These are phyloP conservation scores for Tubosaeta brunneosetosa DNA, from an alignment of 768 basidiomycete species.

Conservation along the genomic window DNA sequence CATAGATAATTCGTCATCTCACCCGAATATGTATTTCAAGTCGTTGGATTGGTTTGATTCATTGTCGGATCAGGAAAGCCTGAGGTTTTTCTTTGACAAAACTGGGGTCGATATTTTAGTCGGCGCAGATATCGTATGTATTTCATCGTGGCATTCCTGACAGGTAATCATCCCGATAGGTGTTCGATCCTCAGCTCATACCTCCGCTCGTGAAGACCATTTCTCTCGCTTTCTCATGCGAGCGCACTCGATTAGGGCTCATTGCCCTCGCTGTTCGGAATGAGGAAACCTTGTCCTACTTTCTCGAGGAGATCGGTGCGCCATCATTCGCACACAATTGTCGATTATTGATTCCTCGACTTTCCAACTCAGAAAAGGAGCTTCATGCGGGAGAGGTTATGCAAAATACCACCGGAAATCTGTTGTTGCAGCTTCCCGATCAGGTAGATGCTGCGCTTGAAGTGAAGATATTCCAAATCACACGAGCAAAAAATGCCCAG, in stretches of 20 bases:
- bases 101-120: conserved; percentile 54
- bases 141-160: neutral
- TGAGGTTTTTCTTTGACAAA: conserved; percentile 32
- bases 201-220: conserved; percentile 52
- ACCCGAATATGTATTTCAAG: conserved; percentile 41
- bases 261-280: conserved; percentile 52
- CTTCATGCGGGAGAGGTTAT: conserved; percentile 28
- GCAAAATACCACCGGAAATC: conserved; percentile 9
- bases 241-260: conserved; percentile 17
- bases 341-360: neutral
- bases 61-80: conserved; percentile 29
- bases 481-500: conserved; percentile 8
- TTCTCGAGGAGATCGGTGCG: conserved; percentile 37
- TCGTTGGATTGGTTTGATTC: conserved; percentile 68
- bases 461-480: conserved; percentile 46
- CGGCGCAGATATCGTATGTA: conserved; percentile 63
- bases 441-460: conserved; percentile 31
- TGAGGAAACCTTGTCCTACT: conserved; percentile 44
- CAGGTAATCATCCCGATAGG: conserved; percentile 35
- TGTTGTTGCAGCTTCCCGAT: conserved; percentile 27
- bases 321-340: neutral
- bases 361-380: conserved; percentile 14
- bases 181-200: conserved; percentile 63
- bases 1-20: conserved; percentile 51
- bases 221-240: conserved; percentile 24